phyloP scores from a whole-genome alignment of 805 yeast genomes.

The Wickerhamiella alocasiicola region DNA sequence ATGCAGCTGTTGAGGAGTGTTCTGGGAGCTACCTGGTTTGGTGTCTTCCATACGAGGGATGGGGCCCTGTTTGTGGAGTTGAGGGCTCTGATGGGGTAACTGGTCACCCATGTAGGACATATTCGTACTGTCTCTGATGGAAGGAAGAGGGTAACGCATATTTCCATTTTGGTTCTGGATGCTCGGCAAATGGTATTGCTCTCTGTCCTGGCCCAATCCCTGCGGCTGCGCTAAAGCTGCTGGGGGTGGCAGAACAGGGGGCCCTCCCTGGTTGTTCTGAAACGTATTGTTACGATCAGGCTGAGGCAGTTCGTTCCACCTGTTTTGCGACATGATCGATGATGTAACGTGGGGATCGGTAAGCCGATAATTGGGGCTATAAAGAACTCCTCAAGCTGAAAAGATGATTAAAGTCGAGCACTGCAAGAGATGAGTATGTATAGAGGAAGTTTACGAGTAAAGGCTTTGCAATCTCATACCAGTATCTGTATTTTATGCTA shows the following conservation, averaged over 20 bases:
- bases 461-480: too few relatives aligned
- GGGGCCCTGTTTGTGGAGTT: conserved; percentile 8
- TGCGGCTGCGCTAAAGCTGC: conserved; percentile 12
- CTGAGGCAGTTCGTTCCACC: conserved; percentile 14
- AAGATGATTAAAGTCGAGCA: too few relatives aligned
- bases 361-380: too few relatives aligned
- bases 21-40: conserved; percentile 8
- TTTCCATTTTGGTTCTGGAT: conserved; percentile 14
- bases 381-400: too few relatives aligned
- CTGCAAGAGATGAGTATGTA: too few relatives aligned
- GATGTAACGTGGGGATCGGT: conserved; percentile 10
- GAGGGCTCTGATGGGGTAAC: conserved; percentile 9
- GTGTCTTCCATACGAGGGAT: conserved; percentile 8
- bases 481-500: too few relatives aligned
- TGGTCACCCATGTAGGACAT: conserved; percentile 4
- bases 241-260: conserved; percentile 28
- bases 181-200: conserved; percentile 13
- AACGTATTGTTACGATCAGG: conserved; percentile 13
- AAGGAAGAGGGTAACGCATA: conserved; percentile 24
- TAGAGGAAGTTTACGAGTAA: too few relatives aligned
- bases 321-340: conserved; percentile 14
- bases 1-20: conserved; percentile 13
- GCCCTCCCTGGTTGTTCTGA: conserved; percentile 20
- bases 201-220: conserved; percentile 11
- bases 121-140: conserved; percentile 20